Evolutionary conservation across 495 filamentous ascomycete species (phyloP).

Genomic region (Aspergillus saccharolyticus): DNA sequence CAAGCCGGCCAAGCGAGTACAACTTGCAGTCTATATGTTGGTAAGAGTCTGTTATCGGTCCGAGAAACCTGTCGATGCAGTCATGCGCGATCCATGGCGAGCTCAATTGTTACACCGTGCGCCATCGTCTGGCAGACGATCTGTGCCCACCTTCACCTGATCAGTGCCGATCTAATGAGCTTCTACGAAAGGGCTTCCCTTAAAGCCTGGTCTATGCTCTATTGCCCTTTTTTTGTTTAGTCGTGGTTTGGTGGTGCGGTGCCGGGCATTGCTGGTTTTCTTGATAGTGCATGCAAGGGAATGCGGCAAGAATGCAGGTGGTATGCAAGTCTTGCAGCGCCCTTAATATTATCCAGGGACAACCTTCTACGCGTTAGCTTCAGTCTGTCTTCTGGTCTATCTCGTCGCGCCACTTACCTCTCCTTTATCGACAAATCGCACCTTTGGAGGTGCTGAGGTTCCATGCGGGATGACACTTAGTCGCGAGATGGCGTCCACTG

Average conservation of each 20-base stretch:
- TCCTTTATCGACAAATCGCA: neutral
- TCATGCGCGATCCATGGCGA: neutral
- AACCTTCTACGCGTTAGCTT: neutral
- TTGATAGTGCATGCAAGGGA: constrained; percentile 4
- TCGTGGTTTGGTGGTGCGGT: neutral
- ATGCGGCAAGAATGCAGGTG: constrained; percentile 5
- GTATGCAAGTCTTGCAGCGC: constrained; percentile 3
- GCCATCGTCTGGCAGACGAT: neutral
- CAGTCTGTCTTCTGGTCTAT: neutral
- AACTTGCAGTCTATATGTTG: neutral
- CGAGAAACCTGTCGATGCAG: neutral
- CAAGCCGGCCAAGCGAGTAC: neutral
- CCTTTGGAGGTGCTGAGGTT: neutral
- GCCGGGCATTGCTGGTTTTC: neutral
- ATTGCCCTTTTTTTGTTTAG: neutral
- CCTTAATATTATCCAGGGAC: neutral
- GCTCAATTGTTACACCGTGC: constrained; percentile 1
- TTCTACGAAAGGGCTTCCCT: no score
- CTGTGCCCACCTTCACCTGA: neutral
- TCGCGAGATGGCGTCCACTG: constrained; percentile 16
- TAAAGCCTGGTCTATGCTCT: neutral
- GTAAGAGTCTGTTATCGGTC: neutral
- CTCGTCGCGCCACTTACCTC: neutral
- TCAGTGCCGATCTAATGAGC: neutral
- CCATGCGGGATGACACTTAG: constrained; percentile 24